phyloP scores from a whole-genome alignment of 2,329 filamentous ascomycete species.

The Blastomyces silverae region DNA sequence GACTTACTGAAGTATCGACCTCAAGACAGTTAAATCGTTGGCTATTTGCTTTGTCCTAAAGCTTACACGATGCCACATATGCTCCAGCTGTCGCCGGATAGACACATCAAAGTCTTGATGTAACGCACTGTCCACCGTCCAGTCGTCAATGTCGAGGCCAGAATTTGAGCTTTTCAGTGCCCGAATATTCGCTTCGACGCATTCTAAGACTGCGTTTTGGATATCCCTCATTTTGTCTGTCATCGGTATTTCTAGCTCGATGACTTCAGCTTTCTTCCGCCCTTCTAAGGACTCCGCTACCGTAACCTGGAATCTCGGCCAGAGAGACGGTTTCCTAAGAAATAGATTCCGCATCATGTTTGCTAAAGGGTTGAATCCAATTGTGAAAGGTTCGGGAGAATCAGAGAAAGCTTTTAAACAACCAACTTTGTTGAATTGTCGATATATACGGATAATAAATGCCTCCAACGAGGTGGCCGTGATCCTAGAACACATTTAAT shows the following conservation, averaged over 20 bases:
- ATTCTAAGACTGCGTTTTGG: constrained; percentile 90
- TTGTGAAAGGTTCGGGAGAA: constrained; percentile 81
- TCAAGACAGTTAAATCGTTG: constrained; percentile 74
- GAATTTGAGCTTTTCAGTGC: constrained; percentile 88
- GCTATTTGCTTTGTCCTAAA: constrained; percentile 95
- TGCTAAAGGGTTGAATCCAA: constrained; percentile 77
- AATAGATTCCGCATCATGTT: constrained; percentile 92
- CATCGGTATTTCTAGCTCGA: constrained; percentile 94
- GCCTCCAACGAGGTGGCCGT: constrained; percentile 84
- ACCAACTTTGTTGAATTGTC: constrained; percentile 87
- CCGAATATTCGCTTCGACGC: constrained; percentile 87
- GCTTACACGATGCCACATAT: constrained; percentile 94
- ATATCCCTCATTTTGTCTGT: constrained; percentile 89
- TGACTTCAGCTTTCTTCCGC: constrained; percentile 88
- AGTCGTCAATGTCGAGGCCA: constrained; percentile 91
- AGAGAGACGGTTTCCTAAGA: constrained; percentile 77
- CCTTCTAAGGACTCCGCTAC: constrained; percentile 87
- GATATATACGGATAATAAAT: constrained; percentile 88
- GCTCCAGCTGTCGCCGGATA: constrained; percentile 81
- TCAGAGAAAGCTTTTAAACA: constrained; percentile 97
- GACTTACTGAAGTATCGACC: constrained; percentile 67
- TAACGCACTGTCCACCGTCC: constrained; percentile 88
- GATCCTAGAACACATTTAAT: constrained; percentile 45
- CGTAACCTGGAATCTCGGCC: constrained; percentile 87
- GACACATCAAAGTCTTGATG: constrained; percentile 88